Conservation (phyloP, 208 protist genomes). For the Endotrypanum monterogeii region DNA sequence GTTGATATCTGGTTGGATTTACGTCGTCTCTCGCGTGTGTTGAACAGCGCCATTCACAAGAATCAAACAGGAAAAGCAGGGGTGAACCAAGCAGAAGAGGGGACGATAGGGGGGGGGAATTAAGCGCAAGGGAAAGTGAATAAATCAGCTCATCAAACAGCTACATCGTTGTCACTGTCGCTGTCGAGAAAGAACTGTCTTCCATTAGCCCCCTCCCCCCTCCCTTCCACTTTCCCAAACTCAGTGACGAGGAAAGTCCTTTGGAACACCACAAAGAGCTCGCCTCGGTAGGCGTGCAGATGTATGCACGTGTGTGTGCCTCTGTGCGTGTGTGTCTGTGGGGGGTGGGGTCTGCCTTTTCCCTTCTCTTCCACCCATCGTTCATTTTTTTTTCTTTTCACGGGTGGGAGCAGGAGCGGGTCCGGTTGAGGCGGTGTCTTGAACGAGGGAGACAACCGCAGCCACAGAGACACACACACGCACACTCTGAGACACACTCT, state of each 20-base stretch:
- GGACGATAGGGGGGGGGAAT: neutral
- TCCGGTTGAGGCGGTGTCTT: no score
- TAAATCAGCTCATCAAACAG: neutral
- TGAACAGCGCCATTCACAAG: neutral
- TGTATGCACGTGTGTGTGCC: no score
- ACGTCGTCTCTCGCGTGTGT: neutral
- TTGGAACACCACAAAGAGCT: no score
- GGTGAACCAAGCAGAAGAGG: neutral
- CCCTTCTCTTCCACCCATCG: no score
- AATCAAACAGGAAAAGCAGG: no score
- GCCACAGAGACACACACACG: neutral
- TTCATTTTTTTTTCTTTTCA: no score
- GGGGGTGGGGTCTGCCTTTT: neutral
- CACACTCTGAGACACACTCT: neutral
- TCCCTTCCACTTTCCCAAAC: no score
- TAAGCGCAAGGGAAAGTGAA: neutral
- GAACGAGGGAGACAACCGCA: neutral
- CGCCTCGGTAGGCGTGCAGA: no score
- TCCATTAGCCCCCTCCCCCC: neutral
- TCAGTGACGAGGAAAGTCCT: no score
- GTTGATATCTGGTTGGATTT: neutral
- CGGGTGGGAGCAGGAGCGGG: no score
- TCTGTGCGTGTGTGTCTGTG: neutral
- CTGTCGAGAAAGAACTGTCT: no score
- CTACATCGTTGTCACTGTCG: no score